Conservation (phyloP, 768 basidiomycete genomes). For the Phylloporus scabripes region DNA sequence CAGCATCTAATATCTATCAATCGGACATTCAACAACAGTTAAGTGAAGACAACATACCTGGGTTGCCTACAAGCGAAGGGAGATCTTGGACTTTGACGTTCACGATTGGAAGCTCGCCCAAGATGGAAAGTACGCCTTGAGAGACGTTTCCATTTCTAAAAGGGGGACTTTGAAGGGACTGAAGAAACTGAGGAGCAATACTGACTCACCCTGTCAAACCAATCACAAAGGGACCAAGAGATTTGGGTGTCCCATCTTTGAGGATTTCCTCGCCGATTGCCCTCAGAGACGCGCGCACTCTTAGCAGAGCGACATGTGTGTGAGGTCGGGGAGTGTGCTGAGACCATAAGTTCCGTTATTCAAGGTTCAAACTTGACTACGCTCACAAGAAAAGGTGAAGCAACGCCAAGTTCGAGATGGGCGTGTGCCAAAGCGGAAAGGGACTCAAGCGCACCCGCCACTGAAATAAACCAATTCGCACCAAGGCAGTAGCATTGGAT, state of each 20-base stretch:
- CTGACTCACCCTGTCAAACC: constrained; percentile 71
- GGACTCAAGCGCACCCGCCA: constrained; percentile 81
- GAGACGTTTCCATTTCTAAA: constrained; percentile 76
- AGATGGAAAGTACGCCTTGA: constrained; percentile 66
- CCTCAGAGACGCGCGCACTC: constrained; percentile 49
- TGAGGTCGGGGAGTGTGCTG: constrained; percentile 77
- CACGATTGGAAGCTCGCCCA: constrained; percentile 64
- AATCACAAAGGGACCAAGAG: constrained; percentile 71
- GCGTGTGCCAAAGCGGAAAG: constrained; percentile 73
- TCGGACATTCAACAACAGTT: background rate
- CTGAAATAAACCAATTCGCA: constrained; percentile 33
- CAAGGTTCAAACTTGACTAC: background rate
- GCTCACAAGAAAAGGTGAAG: constrained; percentile 77
- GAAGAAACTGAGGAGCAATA: background rate
- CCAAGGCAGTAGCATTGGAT: background rate
- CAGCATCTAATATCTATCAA: constrained; percentile 38
- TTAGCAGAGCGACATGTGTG: constrained; percentile 53
- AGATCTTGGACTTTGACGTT: constrained; percentile 54
- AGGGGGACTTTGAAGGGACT: background rate
- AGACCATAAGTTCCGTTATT: background rate
- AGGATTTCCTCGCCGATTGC: constrained; percentile 53
- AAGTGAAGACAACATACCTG: constrained; percentile 34
- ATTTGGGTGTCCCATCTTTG: constrained; percentile 51
- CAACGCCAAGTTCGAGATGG: constrained; percentile 71
- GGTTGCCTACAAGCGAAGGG: constrained; percentile 46